Conservation (phyloP, 805 yeast genomes). For the Cephaloascus fragrans region DNA sequence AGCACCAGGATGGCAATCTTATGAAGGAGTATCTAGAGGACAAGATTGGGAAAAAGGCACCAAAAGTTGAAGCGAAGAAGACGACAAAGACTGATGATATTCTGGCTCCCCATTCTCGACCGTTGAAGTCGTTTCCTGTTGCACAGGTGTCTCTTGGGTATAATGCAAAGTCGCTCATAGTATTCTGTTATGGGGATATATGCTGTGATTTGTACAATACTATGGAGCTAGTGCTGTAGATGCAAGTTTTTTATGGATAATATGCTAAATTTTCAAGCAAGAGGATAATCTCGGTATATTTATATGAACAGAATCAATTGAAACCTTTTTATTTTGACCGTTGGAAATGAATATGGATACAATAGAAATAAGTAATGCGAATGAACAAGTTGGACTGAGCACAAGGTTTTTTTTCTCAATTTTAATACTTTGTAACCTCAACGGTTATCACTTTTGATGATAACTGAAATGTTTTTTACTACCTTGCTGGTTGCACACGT, state of each 20-base stretch:
- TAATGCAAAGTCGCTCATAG: not conserved
- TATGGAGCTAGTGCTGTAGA: no score
- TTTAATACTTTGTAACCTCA: no score
- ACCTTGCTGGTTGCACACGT: not conserved
- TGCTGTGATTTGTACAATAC: no score
- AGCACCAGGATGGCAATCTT: constrained; percentile 50
- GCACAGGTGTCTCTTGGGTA: constrained; percentile 22
- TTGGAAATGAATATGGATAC: not conserved
- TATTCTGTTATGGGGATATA: no score
- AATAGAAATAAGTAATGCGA: no score
- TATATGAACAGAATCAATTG: not conserved
- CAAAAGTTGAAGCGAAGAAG: constrained; percentile 38
- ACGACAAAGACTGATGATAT: constrained; percentile 56
- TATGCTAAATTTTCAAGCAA: no score
- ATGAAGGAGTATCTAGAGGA: constrained; percentile 51
- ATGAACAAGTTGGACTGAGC: no score
- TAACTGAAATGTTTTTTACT: no score
- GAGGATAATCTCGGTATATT: no score
- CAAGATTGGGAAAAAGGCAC: constrained; percentile 53
- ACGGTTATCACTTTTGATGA: not conserved
- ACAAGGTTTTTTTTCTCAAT: no score
- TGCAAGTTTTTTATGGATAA: no score
- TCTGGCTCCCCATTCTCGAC: constrained; percentile 26
- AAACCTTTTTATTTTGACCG: not conserved
- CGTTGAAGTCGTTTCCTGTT: constrained; percentile 26